Percentiles rank a stretch among this genome's conserved stretches.
Conservation (phyloP, 2,329 filamentous ascomycete species). For the Colletotrichum tofieldiae region DNA sequence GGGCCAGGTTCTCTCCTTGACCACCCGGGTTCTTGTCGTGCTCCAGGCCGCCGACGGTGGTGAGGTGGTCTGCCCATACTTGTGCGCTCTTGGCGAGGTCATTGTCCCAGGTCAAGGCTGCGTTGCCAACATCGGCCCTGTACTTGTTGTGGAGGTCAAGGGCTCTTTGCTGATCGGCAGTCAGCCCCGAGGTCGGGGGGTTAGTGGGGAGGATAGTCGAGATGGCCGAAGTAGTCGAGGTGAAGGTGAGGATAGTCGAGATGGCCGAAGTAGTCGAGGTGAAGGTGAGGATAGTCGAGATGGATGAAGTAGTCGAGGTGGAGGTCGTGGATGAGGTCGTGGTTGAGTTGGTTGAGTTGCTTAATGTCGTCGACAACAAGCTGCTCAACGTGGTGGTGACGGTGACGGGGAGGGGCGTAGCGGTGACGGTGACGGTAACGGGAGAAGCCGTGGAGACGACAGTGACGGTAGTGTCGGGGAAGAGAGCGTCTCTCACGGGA, state of each 20-base stretch:
- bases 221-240: neutral
- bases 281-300: neutral
- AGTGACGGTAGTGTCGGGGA: neutral
- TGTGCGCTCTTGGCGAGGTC: slow-evolving; percentile 7
- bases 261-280: neutral
- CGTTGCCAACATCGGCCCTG: neutral
- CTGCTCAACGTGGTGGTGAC: neutral
- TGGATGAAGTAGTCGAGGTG: neutral
- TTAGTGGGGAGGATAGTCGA: neutral
- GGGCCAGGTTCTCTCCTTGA: slow-evolving; percentile 41
- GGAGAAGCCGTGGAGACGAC: neutral
- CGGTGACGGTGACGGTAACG: neutral
- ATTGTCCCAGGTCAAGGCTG: slow-evolving; percentile 6
- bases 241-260: neutral
- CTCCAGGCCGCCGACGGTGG: neutral
- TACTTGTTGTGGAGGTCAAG: slow-evolving; percentile 19
- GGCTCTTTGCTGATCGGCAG: slow-evolving; percentile 9
- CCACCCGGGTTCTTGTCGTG: slow-evolving; percentile 2
- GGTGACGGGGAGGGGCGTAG: neutral
- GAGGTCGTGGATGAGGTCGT: no score
- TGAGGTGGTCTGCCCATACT: slow-evolving; percentile 16
- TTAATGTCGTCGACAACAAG: neutral
- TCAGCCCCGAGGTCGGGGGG: neutral
- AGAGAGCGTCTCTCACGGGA: neutral
- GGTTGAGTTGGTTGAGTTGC: neutral